Evolutionary conservation across 2,329 filamentous ascomycete genomes (phyloP), one percentile per base, ranked within the genome.

Genomic region (Venturia oleaginea): DNA sequence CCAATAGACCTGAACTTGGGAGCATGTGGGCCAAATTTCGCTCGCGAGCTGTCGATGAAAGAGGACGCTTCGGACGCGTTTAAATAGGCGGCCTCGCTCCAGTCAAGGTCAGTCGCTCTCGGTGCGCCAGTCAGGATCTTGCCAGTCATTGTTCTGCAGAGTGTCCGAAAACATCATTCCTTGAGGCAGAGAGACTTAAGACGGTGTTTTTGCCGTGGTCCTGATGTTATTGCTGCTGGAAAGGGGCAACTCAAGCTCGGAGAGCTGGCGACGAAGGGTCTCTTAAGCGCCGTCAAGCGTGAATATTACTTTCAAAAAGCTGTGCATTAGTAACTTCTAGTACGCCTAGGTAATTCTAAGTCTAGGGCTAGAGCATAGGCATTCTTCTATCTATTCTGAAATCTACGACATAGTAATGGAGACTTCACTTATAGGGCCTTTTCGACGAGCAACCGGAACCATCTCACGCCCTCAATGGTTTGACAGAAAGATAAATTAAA

Each of bases 81-180:
- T 30, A 62, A 24, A 17, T 46, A 48, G 2, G 32, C 61, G 15
- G 22, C 38, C 24, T 62, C 61, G 34, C 43, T 48, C 61, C 61
- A 62, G 15, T 46, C 43, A 27, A 62, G 46, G 61, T 62, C 61
- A 30, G 42, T 32, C 7, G 22, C 13, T 51, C 38, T 62, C 11
- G 61, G 61, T 32, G 61, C 61, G 42, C 61, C 61, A 38, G 61
- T 51, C 1, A 62, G 61, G 30, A 62, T 57, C 15, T n/a, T 57
- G 51, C 51, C 51, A 57, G 51, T 19, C 51, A 57, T 57, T n/a
- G 30, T 15, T 4, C 3, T n/a, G 17, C 4, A 57, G 10, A 8
- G 30, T n/a, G 51, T 32, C 19, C 15, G 10, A n/a, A 2, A 30
- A 24, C 51, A 34, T 57, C 46, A 17, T n/a, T n/a, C 27, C 15